Conservation (phyloP, 2,329 filamentous ascomycete genomes). For the Trichoderma lentiforme region DNA sequence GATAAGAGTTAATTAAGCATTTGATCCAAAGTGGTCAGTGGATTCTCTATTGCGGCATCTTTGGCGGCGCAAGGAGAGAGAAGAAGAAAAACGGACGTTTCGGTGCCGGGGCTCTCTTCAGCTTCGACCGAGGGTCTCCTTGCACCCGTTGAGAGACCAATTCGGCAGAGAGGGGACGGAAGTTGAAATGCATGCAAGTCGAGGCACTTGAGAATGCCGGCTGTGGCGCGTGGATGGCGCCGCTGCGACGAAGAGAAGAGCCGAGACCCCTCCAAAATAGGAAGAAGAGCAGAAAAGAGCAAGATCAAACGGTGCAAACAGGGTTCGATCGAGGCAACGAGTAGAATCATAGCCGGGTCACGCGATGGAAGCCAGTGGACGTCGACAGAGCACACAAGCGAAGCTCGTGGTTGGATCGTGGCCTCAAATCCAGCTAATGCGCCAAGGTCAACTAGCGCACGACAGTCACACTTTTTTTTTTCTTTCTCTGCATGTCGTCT, state of each 20-base stretch:
- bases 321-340: background rate
- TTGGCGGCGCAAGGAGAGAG: background rate
- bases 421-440: conserved; percentile 15
- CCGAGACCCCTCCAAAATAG: background rate
- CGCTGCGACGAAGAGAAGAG: background rate
- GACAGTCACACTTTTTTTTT: background rate
- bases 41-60: background rate
- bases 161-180: background rate
- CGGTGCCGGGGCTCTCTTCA: conserved; percentile 4
- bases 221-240: background rate
- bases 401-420: background rate
- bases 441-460: conserved; percentile 11
- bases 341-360: background rate
- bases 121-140: background rate
- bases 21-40: background rate
- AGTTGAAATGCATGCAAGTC: background rate
- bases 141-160: background rate
- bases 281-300: background rate
- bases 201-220: background rate
- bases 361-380: conserved; percentile 5
- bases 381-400: background rate
- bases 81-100: conserved; percentile 5
- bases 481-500: background rate
- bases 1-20: background rate
- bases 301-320: background rate